A percentile compares a stretch with the other conserved stretches of the same genome.
Conservation (phyloP, 139 green algal genomes). For the Coelastrella sp. region DNA sequence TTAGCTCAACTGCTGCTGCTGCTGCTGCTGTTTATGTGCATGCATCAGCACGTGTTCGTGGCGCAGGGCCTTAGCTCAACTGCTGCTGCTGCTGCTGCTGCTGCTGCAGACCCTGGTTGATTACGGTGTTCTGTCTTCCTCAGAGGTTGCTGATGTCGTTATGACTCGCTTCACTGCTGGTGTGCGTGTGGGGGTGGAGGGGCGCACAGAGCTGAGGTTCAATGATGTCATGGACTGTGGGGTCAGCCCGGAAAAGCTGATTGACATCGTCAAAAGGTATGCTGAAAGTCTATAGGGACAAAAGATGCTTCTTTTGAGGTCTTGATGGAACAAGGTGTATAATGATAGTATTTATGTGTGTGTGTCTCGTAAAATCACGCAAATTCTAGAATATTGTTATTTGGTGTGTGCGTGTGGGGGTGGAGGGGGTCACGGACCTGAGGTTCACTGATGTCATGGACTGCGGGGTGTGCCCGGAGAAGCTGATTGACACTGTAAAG, state of each 20-base stretch:
- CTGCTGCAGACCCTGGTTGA: slow-evolving; percentile 26
- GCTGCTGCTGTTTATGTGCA: neutral
- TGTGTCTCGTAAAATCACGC: no score
- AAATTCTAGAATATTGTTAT: no score
- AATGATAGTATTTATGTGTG: no score
- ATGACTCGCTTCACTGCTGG: neutral
- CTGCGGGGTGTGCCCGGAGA: neutral
- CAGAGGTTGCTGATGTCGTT: neutral
- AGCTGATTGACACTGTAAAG: neutral
- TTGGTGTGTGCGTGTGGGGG: slow-evolving; percentile 4
- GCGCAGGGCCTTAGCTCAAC: neutral
- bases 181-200: slow-evolving; percentile 11
- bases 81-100: slow-evolving; percentile 18
- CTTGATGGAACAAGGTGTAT: no score
- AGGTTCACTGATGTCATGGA: slow-evolving; percentile 20
- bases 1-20: neutral
- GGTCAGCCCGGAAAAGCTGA: neutral
- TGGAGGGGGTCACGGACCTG: neutral
- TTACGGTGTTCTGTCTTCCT: neutral
- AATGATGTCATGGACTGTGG: slow-evolving; percentile 27
- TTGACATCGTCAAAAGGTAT: neutral
- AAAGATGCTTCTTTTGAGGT: no score
- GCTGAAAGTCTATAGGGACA: no score
- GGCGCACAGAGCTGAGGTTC: neutral
- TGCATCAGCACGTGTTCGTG: neutral